These are phyloP conservation scores for Trichoderma orchidacearum DNA, from an alignment of 495 filamentous ascomycete genomes.

Conservation along the genomic window DNA sequence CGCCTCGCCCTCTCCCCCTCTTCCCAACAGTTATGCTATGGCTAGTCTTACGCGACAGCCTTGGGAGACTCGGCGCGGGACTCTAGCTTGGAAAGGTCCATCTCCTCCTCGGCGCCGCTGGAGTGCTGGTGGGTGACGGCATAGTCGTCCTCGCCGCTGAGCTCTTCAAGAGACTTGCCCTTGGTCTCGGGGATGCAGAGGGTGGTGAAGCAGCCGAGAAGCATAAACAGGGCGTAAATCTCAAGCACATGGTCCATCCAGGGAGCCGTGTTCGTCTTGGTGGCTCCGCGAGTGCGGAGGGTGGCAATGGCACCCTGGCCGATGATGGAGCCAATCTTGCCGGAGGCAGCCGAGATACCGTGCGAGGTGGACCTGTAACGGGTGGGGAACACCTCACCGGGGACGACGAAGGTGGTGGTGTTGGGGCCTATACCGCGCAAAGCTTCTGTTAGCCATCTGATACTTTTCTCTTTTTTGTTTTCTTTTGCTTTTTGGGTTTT, in stretches of 20 bases:
- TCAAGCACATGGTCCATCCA: constrained; percentile 73
- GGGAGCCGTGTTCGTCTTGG: constrained; percentile 29
- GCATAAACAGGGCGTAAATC: constrained; percentile 73
- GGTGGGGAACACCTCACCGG: constrained; percentile 82
- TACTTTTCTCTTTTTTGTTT: no score
- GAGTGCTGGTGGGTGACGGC: background rate
- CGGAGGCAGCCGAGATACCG: constrained; percentile 65
- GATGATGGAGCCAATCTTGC: constrained; percentile 49
- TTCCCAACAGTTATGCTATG: no score
- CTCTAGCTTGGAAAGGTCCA: background rate
- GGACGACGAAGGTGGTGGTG: constrained; percentile 80
- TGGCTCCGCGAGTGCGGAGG: constrained; percentile 30
- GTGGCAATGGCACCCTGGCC: constrained; percentile 39
- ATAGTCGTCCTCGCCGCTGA: constrained; percentile 33
- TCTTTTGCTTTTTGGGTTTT: no score
- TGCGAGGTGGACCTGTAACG: constrained; percentile 75
- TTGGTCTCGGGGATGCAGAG: constrained; percentile 65
- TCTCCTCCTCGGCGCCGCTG: background rate
- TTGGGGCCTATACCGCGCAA: constrained; percentile 52
- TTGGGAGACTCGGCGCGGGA: background rate
- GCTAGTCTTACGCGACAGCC: background rate
- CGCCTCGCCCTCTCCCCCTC: background rate
- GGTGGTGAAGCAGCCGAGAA: constrained; percentile 52
- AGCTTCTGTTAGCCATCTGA: no score
- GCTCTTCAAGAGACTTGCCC: constrained; percentile 50